Evolutionary conservation across 805 yeast species (phyloP).

Genomic region (Tetrapisispora pingtungensis): DNA sequence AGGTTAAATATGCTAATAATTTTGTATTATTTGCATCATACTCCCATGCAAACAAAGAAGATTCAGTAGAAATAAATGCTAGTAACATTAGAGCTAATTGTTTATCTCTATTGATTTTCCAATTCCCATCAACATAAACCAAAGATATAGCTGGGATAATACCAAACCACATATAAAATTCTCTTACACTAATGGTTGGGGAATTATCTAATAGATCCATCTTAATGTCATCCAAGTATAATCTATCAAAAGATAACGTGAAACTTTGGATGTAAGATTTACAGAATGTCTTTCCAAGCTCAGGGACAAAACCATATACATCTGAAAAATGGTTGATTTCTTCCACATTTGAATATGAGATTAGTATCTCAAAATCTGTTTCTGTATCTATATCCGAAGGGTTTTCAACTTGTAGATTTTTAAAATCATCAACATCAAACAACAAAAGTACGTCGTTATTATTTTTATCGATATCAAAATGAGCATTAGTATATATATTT

Average conservation of each 20-base stretch:
- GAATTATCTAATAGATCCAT: background rate
- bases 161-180: slow-evolving; percentile 29
- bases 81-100: background rate
- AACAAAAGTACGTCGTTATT: slow-evolving; percentile 36
- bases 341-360: slow-evolving; percentile 36
- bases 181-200: slow-evolving; percentile 10
- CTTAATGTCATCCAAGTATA: slow-evolving; percentile 3
- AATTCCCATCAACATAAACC: slow-evolving; percentile 17
- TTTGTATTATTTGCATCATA: background rate
- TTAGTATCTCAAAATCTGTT: slow-evolving; percentile 35
- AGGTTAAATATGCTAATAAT: background rate
- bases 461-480: slow-evolving; percentile 47
- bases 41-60: background rate
- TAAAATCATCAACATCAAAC: background rate
- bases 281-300: background rate
- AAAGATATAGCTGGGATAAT: slow-evolving; percentile 35
- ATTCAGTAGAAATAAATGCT: background rate
- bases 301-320: slow-evolving; percentile 41
- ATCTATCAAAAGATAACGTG: slow-evolving; percentile 15
- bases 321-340: slow-evolving; percentile 33
- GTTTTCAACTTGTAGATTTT: slow-evolving; percentile 5
- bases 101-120: background rate
- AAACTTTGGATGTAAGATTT: slow-evolving; percentile 8
- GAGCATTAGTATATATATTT: slow-evolving; percentile 37
- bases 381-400: slow-evolving; percentile 11